Evolutionary conservation across 139 green algal genomes (phyloP).

Genomic region (Chlorella sorokiniana): DNA sequence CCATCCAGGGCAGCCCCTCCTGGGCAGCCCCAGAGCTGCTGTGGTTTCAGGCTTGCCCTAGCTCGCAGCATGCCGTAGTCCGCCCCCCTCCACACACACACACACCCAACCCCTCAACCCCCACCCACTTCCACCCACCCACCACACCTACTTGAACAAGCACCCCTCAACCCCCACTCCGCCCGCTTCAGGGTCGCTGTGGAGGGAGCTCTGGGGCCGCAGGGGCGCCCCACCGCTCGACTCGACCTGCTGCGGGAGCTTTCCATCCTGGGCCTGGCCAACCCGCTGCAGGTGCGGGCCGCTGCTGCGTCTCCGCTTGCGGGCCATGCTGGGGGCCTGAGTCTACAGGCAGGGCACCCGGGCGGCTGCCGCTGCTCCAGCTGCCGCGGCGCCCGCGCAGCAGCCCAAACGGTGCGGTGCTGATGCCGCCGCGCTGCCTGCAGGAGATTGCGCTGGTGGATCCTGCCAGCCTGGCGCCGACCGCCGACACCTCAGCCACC

Average conservation of each 20-base stretch:
- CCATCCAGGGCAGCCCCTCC: no score
- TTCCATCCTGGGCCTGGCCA: conserved; percentile 76
- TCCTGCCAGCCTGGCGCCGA: neutral
- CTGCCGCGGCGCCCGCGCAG: neutral
- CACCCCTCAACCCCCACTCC: neutral
- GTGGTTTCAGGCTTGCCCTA: neutral
- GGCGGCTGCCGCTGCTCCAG: neutral
- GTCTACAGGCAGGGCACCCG: no score
- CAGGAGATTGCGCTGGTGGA: conserved; percentile 58
- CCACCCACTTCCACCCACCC: neutral
- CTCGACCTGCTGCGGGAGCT: conserved; percentile 75
- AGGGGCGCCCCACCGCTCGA: conserved; percentile 33
- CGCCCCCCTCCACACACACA: no score
- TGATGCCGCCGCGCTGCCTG: neutral
- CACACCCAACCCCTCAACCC: no score
- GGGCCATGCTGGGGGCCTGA: neutral
- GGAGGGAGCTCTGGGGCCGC: neutral
- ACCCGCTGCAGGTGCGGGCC: conserved; percentile 43
- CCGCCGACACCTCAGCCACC: neutral
- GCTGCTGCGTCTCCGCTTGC: neutral
- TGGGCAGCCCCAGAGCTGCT: neutral
- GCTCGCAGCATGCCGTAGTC: neutral
- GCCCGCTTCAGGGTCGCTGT: conserved; percentile 1
- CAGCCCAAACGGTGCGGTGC: no score
- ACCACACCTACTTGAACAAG: neutral